phyloP scores from a whole-genome alignment of 257 asterid species.

The Jacaranda copaia region DNA sequence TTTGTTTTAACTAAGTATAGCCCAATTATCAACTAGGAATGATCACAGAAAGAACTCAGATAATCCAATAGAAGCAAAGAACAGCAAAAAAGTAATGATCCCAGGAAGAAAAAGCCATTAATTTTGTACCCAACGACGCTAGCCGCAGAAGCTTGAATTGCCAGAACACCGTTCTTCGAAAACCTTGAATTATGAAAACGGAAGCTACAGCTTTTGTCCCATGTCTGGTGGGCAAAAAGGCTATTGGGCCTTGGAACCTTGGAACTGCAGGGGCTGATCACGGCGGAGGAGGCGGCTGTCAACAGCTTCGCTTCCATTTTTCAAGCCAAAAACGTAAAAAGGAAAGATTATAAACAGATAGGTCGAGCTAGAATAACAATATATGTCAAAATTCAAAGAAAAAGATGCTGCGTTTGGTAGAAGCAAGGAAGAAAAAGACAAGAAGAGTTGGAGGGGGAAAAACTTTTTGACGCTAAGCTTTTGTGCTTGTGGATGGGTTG shows the following conservation, averaged over 20 bases:
- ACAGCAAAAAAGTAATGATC: neutral
- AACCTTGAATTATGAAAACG: constrained; percentile 39
- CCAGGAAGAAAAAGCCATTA: neutral
- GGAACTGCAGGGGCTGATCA: constrained; percentile 25
- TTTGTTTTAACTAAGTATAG: neutral
- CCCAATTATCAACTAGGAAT: neutral
- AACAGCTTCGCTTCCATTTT: constrained; percentile 67
- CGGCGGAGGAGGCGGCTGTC: constrained; percentile 47
- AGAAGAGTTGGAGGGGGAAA: too few relatives aligned
- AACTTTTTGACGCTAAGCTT: too few relatives aligned
- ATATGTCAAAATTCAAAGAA: too few relatives aligned
- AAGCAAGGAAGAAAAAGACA: too few relatives aligned
- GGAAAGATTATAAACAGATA: too few relatives aligned
- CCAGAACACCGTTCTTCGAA: constrained; percentile 38
- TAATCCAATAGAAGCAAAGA: neutral
- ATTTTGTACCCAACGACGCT: constrained; percentile 52
- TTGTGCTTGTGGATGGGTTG: too few relatives aligned
- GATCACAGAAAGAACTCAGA: neutral
- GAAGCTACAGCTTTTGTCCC: constrained; percentile 33
- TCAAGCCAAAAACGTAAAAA: neutral
- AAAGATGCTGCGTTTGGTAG: too few relatives aligned
- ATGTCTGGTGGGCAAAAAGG: constrained; percentile 24
- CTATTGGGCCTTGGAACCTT: constrained; percentile 38
- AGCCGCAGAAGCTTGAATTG: constrained; percentile 55
- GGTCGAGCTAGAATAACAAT: too few relatives aligned